Conservation (phyloP, 129 eudicot species). For the Rutidosis leptorrhynchoides region DNA sequence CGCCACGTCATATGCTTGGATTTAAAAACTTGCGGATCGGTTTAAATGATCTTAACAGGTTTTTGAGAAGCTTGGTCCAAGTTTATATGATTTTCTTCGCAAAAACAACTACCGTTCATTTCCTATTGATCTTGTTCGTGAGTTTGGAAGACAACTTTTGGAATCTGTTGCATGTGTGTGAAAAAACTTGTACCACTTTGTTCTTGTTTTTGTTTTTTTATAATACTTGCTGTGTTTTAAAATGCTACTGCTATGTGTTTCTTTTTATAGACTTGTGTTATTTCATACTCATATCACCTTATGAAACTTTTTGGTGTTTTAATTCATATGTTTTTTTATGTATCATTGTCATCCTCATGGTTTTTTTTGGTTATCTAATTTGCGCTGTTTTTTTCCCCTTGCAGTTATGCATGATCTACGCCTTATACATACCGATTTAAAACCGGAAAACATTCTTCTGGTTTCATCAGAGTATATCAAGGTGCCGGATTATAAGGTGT, state of each 20-base stretch:
- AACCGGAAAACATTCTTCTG: constrained; percentile 90
- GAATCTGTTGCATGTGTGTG: constrained; percentile 99
- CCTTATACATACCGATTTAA: constrained; percentile 87
- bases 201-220: constrained; percentile 24
- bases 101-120: constrained; percentile 96
- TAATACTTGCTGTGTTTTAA: constrained; percentile 3
- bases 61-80: constrained; percentile 98
- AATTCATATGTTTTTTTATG: neutral
- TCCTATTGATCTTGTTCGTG: constrained; percentile 99
- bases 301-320: constrained; percentile 1
- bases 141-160: constrained; percentile 98
- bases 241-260: neutral
- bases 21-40: constrained; percentile 62
- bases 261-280: neutral
- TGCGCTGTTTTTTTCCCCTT: constrained; percentile 24
- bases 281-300: constrained; percentile 17
- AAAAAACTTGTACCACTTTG: constrained; percentile 48
- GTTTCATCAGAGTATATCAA: constrained; percentile 81
- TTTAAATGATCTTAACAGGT: constrained; percentile 86
- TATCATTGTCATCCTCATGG: neutral
- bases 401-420: constrained; percentile 95
- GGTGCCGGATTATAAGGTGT: constrained; percentile 90
- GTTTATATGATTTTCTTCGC: constrained; percentile 97
- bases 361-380: constrained; percentile 15
- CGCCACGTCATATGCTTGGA: constrained; percentile 37